Evolutionary conservation across 1,139 yeast species (phyloP), one percentile per base, ranked within the genome.

Genomic region (Candida labiduridarum): DNA sequence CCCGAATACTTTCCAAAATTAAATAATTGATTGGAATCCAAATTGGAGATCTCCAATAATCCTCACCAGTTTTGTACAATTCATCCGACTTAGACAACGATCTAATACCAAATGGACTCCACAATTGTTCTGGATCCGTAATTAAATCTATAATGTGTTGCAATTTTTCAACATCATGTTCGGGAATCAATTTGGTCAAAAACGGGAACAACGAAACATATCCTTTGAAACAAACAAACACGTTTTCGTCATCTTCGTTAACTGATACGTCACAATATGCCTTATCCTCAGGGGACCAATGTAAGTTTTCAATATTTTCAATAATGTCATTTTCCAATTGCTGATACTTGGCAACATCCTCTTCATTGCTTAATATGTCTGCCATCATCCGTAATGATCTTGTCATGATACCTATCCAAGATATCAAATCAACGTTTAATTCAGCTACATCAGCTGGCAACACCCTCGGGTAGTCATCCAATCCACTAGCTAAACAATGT

Each of bases 331-430:
- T 59, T 58, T 85, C 90, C 43, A 85, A 81, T 25, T 66, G 59
- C 12, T 71, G 61, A 61, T 83, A 92, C 47, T 67, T 65, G 22
- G 63, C 63, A 9, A 78, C 79, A 60, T 91, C 97, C 2, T 81
- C 84, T 0, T 67, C 61, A 47, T 79, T 72, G 0, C 78, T 86
- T 39, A 91, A 69, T n/a, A 85, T 68, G 41, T 71, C 74, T 0
- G 98, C 95, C 56, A 94, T 82, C 50, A 82, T 76, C 56, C 82
- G 82, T 84, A 95, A 84, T 0, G 96, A 82, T 56, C 85, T 77
- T 0, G 97, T 82, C 96, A 94, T 90, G 16, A 89, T 85, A 9
- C 97, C 98, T 52, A 94, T 82, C 99, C 99, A 94, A 10, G 96
- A 79, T 47, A 92, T 72, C 51, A 94, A 74, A 64, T 94, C 99